Percentiles rank a stretch among this genome's conserved stretches.
phyloP scores from a whole-genome alignment of 352 stramenopile species.

The Salisapilia sapeloensis region DNA sequence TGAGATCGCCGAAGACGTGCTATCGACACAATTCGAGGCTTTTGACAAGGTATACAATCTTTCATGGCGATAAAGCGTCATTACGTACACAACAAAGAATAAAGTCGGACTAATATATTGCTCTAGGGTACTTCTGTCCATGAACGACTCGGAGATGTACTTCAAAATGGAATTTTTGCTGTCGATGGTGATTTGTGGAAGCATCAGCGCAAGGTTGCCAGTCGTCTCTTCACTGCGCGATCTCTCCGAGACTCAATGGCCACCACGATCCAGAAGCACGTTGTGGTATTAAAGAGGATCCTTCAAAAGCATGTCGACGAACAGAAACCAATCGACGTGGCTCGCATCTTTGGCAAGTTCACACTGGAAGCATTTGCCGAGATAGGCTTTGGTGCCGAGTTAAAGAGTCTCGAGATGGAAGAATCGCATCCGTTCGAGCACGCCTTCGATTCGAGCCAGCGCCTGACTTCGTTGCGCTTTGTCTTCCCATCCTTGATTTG shows the following conservation, averaged over 20 bases:
- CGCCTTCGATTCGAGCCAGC: slow-evolving; percentile 27
- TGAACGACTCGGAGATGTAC: slow-evolving; percentile 18
- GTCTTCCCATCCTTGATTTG: slow-evolving; percentile 16
- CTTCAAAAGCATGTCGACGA: slow-evolving; percentile 3
- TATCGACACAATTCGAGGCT: slow-evolving; percentile 15
- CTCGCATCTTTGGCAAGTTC: slow-evolving; percentile 23
- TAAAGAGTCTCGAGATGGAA: slow-evolving; percentile 12
- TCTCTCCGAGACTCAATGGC: slow-evolving; percentile 20
- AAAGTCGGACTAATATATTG: neutral
- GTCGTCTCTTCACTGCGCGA: slow-evolving; percentile 59
- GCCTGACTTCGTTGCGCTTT: slow-evolving; percentile 16
- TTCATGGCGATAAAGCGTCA: too few species aligned
- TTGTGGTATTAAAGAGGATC: slow-evolving; percentile 6
- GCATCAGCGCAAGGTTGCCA: slow-evolving; percentile 62
- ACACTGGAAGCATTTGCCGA: slow-evolving; percentile 51
- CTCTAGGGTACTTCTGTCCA: too few species aligned
- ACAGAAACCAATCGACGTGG: slow-evolving; percentile 13
- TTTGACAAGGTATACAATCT: slow-evolving; percentile 22
- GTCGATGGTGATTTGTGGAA: slow-evolving; percentile 36
- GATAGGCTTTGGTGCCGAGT: slow-evolving; percentile 43
- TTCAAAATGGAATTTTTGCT: slow-evolving; percentile 52
- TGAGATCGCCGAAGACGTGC: slow-evolving; percentile 13
- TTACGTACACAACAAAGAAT: slow-evolving; percentile 1
- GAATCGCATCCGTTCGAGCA: slow-evolving; percentile 25
- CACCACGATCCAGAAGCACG: slow-evolving; percentile 9